These are phyloP conservation scores for Aureobasidium sp. DNA, from an alignment of 2,329 filamentous ascomycete genomes.

Conservation along the genomic window DNA sequence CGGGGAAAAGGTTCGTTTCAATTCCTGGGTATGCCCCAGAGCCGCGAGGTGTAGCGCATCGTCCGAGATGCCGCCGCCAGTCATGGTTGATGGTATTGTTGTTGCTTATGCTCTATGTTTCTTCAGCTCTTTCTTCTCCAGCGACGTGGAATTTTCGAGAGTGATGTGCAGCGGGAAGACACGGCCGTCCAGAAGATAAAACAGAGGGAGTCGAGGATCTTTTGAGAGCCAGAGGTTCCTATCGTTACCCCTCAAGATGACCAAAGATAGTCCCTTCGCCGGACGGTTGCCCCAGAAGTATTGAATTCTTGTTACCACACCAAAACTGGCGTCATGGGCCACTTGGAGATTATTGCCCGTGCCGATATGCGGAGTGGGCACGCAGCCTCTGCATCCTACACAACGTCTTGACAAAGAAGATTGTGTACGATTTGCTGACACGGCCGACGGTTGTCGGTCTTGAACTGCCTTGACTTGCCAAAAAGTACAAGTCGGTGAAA, in stretches of 20 bases:
- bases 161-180: not conserved
- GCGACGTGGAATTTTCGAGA: not conserved
- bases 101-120: not conserved
- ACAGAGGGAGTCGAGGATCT: not conserved
- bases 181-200: not conserved
- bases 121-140: not conserved
- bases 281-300: conserved; percentile 8
- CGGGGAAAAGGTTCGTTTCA: conserved; percentile 49
- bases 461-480: not conserved
- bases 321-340: conserved; percentile 6
- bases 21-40: conserved; percentile 49
- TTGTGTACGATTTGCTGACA: not conserved
- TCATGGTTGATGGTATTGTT: conserved; percentile 4
- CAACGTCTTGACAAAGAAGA: conserved; percentile 10
- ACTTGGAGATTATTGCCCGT: not conserved
- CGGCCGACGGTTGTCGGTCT: not conserved
- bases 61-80: conserved; percentile 27
- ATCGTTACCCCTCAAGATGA: conserved; percentile 9
- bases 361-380: conserved; percentile 5
- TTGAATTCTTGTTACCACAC: not conserved
- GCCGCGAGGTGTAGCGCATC: conserved; percentile 41
- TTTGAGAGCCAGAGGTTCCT: not conserved
- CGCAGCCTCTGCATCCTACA: conserved; percentile 2
- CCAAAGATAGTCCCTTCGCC: conserved; percentile 4
- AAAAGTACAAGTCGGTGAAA: not conserved